phyloP scores from a whole-genome alignment of 352 stramenopile genomes.

The Globisporangium rhizosaccharum region DNA sequence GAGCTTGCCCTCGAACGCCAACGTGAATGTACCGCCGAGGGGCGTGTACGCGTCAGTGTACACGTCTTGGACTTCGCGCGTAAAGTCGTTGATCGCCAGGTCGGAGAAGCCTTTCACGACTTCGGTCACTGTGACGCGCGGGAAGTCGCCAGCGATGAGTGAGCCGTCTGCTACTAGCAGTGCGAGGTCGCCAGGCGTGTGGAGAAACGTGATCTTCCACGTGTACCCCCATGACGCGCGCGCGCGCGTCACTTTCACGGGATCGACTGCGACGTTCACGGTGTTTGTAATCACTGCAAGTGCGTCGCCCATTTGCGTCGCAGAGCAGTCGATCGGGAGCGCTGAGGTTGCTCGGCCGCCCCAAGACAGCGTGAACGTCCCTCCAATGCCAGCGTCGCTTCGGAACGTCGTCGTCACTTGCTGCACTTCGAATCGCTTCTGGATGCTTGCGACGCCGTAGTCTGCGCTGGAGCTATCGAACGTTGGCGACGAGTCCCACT shows the following conservation, averaged over 20 bases:
- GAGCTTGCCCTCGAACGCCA: constrained; percentile 88
- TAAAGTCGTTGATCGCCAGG: constrained; percentile 91
- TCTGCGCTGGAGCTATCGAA: constrained; percentile 81
- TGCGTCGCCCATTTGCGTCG: constrained; percentile 61
- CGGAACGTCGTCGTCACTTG: constrained; percentile 68
- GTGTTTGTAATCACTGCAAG: constrained; percentile 79
- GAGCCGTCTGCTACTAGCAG: constrained; percentile 76
- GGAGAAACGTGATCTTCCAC: constrained; percentile 91
- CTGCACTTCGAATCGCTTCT: constrained; percentile 90
- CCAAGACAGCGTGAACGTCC: constrained; percentile 92
- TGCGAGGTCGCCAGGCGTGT: constrained; percentile 86
- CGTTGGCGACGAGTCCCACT: constrained; percentile 82
- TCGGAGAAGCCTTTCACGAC: constrained; percentile 73
- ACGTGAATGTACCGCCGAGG: constrained; percentile 78
- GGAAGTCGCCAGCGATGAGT: constrained; percentile 85
- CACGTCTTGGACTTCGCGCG: constrained; percentile 92
- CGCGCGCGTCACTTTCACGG: constrained; percentile 64
- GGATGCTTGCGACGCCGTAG: constrained; percentile 83
- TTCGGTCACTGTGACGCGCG: constrained; percentile 77
- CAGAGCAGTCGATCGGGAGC: constrained; percentile 68
- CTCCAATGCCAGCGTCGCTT: constrained; percentile 56
- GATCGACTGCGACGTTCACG: constrained; percentile 60
- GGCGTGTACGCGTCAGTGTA: constrained; percentile 47
- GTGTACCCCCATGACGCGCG: constrained; percentile 80
- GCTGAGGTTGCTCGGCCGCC: constrained; percentile 68